These are phyloP conservation scores for Globisporangium cylindrosporum DNA, from an alignment of 352 stramenopile genomes.

Conservation along the genomic window DNA sequence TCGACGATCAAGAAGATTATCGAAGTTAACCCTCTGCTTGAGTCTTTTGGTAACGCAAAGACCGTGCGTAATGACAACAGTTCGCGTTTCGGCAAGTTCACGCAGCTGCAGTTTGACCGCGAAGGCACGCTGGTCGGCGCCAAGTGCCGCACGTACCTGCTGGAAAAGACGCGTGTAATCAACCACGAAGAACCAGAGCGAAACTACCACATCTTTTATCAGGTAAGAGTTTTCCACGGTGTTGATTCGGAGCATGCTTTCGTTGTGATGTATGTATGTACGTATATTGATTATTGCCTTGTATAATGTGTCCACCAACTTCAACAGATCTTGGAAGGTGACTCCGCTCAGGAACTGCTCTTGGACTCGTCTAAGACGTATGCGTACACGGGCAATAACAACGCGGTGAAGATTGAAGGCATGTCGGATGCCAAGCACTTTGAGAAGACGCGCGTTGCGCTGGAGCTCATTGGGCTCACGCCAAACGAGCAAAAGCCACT, in stretches of 20 bases:
- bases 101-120: slow-evolving; percentile 92
- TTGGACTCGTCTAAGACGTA: slow-evolving; percentile 56
- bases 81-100: slow-evolving; percentile 96
- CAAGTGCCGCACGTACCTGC: slow-evolving; percentile 94
- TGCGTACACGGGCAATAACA: slow-evolving; percentile 65
- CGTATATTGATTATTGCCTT: neutral
- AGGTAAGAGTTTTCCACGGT: slow-evolving; percentile 23
- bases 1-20: slow-evolving; percentile 96
- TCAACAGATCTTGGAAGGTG: slow-evolving; percentile 45
- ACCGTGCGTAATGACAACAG: slow-evolving; percentile 98
- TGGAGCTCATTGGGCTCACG: slow-evolving; percentile 81
- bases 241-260: neutral
- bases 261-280: neutral
- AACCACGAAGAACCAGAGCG: slow-evolving; percentile 91
- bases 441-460: slow-evolving; percentile 64
- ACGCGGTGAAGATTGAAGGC: slow-evolving; percentile 65
- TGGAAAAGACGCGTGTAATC: slow-evolving; percentile 97
- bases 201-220: slow-evolving; percentile 98
- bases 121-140: slow-evolving; percentile 86
- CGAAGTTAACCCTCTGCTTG: slow-evolving; percentile 97
- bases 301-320: neutral
- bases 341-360: slow-evolving; percentile 42
- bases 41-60: slow-evolving; percentile 98
- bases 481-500: slow-evolving; percentile 87
- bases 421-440: slow-evolving; percentile 81